A percentile compares a stretch with the other conserved stretches of the same genome.
Evolutionary conservation across 2,329 filamentous ascomycete genomes (phyloP).

Genomic region (Colletotrichum tofieldiae): DNA sequence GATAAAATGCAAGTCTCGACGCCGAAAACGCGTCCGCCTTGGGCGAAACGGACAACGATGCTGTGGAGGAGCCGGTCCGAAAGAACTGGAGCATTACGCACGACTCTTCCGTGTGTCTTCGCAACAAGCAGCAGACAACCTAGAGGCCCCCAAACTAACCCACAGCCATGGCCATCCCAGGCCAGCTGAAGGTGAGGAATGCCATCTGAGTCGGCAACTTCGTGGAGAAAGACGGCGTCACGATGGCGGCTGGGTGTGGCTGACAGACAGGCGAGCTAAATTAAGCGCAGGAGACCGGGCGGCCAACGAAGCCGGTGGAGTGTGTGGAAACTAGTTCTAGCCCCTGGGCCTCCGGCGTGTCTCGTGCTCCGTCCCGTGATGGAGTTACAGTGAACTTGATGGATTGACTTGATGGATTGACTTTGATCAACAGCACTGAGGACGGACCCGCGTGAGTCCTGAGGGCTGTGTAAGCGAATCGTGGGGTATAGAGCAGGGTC

Average conservation of each 20-base stretch:
- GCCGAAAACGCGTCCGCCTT: background rate
- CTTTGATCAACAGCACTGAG: conserved; percentile 15
- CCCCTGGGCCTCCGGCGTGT: conserved; percentile 21
- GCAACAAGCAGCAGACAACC: conserved; percentile 7
- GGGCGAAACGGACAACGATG: conserved; percentile 19
- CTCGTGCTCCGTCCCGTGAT: conserved; percentile 32
- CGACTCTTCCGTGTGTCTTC: conserved; percentile 22
- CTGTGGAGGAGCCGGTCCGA: conserved; percentile 6
- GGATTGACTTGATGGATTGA: conserved; percentile 32
- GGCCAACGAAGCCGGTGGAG: conserved; percentile 20
- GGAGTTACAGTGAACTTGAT: conserved; percentile 13
- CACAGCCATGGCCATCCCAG: conserved; percentile 30
- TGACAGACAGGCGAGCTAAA: conserved; percentile 34
- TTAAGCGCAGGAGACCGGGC: conserved; percentile 19
- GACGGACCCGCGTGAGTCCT: conserved; percentile 5
- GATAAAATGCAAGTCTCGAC: conserved; percentile 18
- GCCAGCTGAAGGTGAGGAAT: conserved; percentile 29
- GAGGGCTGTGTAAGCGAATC: conserved; percentile 34
- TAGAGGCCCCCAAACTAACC: conserved; percentile 10
- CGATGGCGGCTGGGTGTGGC: conserved; percentile 40
- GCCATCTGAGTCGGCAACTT: conserved; percentile 18
- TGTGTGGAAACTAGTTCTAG: background rate
- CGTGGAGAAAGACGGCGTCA: conserved; percentile 34
- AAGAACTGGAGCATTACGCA: conserved; percentile 21
- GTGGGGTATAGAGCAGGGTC: conserved; percentile 22